phyloP scores from a whole-genome alignment of 1,139 yeast species.

The Yarrowia galli region DNA sequence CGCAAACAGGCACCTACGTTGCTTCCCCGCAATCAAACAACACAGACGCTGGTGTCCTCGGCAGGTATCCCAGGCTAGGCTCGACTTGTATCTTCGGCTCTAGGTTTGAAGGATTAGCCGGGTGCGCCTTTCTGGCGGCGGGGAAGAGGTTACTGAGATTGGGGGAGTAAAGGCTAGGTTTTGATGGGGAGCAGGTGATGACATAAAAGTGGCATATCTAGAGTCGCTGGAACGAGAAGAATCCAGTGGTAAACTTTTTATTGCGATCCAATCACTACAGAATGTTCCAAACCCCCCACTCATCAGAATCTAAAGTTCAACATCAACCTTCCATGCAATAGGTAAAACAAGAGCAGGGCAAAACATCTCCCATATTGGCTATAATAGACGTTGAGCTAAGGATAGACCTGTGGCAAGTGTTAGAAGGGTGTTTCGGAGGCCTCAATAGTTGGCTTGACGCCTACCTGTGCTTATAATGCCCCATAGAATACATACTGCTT shows the following conservation, averaged over 20 bases:
- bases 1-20: conserved; percentile 1
- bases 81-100: conserved; percentile 27
- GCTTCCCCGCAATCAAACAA: conserved; percentile 25
- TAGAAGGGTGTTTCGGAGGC: background rate
- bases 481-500: too few relatives aligned
- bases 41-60: background rate
- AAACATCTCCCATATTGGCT: too few relatives aligned
- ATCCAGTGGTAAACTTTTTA: background rate
- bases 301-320: background rate
- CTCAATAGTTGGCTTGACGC: too few relatives aligned
- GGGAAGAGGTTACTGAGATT: conserved; percentile 1
- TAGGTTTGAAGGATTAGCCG: conserved; percentile 37
- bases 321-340: background rate
- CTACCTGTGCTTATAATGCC: too few relatives aligned
- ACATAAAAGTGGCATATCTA: background rate
- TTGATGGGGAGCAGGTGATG: background rate
- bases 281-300: background rate
- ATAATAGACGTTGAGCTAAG: background rate
- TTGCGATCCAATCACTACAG: rapidly evolving
- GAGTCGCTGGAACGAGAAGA: background rate
- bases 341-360: background rate
- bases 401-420: background rate
- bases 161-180: too few relatives aligned
- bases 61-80: background rate
- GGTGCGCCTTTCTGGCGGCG: conserved; percentile 4